Conservation (phyloP, 2,329 filamentous ascomycete species). For the Venturia nashicola region DNA sequence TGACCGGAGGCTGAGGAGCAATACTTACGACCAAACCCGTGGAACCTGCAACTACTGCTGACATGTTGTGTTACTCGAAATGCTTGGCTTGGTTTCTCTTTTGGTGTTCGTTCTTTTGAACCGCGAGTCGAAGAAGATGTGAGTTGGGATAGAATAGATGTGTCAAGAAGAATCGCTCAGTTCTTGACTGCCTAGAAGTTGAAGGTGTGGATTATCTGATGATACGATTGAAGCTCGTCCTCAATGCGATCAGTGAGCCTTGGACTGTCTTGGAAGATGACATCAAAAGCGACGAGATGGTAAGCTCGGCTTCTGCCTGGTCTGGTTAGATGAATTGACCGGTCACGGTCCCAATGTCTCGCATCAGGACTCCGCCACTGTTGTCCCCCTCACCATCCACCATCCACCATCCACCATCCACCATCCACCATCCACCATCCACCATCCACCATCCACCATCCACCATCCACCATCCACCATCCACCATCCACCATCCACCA, state of each 20-base stretch:
- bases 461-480: not conserved
- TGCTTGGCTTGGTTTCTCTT: not conserved
- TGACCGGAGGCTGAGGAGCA: slow-evolving; percentile 6
- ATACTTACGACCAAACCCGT: slow-evolving; percentile 46
- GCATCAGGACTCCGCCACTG: not conserved
- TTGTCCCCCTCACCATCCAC: not conserved
- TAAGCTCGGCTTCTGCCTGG: not conserved
- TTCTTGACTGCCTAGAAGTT: not conserved
- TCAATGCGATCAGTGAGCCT: not conserved
- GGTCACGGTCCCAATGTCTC: not conserved
- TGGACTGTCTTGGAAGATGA: not conserved
- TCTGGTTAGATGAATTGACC: not conserved
- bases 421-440: no score
- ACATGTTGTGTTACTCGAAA: slow-evolving; percentile 23
- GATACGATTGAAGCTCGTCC: not conserved
- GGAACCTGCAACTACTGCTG: slow-evolving; percentile 47
- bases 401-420: not conserved
- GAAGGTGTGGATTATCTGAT: not conserved
- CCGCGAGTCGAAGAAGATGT: no score
- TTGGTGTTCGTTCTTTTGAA: no score
- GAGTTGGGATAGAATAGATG: no score
- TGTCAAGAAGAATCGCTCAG: not conserved
- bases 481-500: not conserved
- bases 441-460: not conserved
- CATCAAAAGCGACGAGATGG: not conserved